Percentiles rank a stretch among this genome's conserved stretches.
phyloP scores from a whole-genome alignment of 148 eudicot genomes.

The Rhododendron vialii region DNA sequence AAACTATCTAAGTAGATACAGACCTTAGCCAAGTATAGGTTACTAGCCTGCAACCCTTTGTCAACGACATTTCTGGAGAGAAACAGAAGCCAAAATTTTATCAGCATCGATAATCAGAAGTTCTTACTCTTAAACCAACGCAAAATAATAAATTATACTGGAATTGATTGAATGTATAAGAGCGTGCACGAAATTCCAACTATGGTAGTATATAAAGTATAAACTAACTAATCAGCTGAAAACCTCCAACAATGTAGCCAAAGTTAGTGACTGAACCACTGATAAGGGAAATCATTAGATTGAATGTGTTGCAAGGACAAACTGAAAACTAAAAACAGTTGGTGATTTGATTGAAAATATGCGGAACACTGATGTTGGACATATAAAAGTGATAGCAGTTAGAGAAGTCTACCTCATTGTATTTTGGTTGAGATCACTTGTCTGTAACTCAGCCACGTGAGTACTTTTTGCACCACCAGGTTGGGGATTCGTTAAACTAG shows the following conservation, averaged over 20 bases:
- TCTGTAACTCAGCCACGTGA: constrained; percentile 23
- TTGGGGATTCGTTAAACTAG: constrained; percentile 31
- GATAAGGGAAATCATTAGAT: neutral
- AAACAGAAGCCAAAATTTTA: neutral
- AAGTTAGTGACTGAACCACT: neutral
- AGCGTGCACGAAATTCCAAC: neutral
- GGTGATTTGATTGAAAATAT: neutral
- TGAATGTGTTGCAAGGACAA: neutral
- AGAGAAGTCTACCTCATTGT: constrained; percentile 23
- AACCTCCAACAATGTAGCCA: neutral
- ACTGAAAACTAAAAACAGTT: neutral
- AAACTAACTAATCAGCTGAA: neutral
- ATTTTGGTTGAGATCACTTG: constrained; percentile 25
- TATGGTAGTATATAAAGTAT: neutral
- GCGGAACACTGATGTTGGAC: neutral
- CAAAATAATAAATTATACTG: neutral
- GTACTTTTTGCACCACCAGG: constrained; percentile 18
- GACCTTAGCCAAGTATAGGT: constrained; percentile 48
- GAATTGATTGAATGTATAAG: neutral
- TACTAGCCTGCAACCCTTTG: constrained; percentile 32
- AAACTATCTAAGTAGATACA: neutral
- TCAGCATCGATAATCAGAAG: neutral
- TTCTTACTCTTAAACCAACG: neutral
- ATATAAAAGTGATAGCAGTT: neutral
- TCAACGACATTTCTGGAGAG: constrained; percentile 29